A percentile compares a stretch with the other conserved stretches of the same genome.
Conservation (phyloP, 2,329 filamentous ascomycete species). For the Fusarium burgessii region DNA sequence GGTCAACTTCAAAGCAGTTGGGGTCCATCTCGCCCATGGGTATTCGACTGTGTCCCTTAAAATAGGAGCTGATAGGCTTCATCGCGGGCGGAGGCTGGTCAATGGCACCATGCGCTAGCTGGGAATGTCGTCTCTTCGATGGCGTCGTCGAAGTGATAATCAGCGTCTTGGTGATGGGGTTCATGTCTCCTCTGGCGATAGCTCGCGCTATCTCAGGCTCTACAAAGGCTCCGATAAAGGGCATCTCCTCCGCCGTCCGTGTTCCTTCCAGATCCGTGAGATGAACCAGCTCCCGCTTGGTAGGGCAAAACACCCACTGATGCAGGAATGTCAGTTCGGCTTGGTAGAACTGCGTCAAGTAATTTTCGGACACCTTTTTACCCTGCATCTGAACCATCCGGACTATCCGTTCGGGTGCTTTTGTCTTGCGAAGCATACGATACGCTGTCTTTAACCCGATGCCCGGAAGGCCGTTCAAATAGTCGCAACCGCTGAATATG, state of each 20-base stretch:
- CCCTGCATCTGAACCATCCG: conserved; percentile 90
- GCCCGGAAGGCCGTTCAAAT: conserved; percentile 85
- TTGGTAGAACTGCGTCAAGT: conserved; percentile 83
- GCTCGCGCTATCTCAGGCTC: conserved; percentile 76
- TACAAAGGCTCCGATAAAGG: conserved; percentile 83
- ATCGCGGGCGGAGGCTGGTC: conserved; percentile 48
- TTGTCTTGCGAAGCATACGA: conserved; percentile 89
- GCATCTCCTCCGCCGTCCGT: conserved; percentile 75
- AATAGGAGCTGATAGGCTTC: conserved; percentile 68
- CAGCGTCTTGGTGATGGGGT: conserved; percentile 87
- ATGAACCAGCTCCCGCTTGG: conserved; percentile 76
- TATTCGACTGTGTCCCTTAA: conserved; percentile 63
- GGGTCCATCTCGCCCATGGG: conserved; percentile 73
- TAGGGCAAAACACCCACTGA: conserved; percentile 93
- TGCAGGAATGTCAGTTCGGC: conserved; percentile 94
- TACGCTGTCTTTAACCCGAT: conserved; percentile 96
- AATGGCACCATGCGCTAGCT: conserved; percentile 43
- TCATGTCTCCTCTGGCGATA: conserved; percentile 83
- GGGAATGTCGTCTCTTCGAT: conserved; percentile 57
- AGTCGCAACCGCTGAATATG: conserved; percentile 96
- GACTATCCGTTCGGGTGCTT: conserved; percentile 84
- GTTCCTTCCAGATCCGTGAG: conserved; percentile 75
- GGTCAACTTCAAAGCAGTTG: conserved; percentile 69
- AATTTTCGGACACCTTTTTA: conserved; percentile 85
- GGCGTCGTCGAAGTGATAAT: conserved; percentile 60